Conservation (phyloP, 257 asterid genomes). For the Asclepias syriaca region DNA sequence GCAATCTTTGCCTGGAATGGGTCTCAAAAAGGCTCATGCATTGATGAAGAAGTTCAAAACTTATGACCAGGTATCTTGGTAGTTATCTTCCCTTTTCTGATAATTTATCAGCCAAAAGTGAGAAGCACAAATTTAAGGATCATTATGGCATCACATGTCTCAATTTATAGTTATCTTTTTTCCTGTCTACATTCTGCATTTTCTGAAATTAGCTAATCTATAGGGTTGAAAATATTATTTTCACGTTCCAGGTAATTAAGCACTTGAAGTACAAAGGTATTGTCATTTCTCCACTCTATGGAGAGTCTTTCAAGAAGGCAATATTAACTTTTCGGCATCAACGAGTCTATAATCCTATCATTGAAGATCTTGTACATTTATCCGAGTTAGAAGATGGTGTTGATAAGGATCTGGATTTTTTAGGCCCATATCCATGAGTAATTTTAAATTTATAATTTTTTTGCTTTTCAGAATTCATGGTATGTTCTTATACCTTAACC, state of each 20-base stretch:
- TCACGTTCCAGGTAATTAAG: constrained; percentile 63
- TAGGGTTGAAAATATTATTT: constrained; percentile 5
- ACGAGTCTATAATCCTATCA: constrained; percentile 69
- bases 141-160: neutral
- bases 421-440: constrained; percentile 91
- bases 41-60: constrained; percentile 67
- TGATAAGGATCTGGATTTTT: constrained; percentile 59
- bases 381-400: constrained; percentile 42
- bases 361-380: constrained; percentile 57
- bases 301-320: constrained; percentile 85
- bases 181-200: neutral
- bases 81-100: neutral
- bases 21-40: constrained; percentile 81
- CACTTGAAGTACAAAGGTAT: constrained; percentile 67
- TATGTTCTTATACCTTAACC: constrained; percentile 50
- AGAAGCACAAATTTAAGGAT: neutral
- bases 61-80: constrained; percentile 54
- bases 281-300: constrained; percentile 63
- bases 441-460: constrained; percentile 9
- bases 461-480: constrained; percentile 5
- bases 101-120: neutral
- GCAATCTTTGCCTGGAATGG: constrained; percentile 95
- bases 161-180: neutral
- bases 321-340: constrained; percentile 83
- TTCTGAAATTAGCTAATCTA: constrained; percentile 1